These are phyloP conservation scores for Lichtheimia corymbifera DNA, from an alignment of 371 early-diverging fungal species.

Conservation along the genomic window DNA sequence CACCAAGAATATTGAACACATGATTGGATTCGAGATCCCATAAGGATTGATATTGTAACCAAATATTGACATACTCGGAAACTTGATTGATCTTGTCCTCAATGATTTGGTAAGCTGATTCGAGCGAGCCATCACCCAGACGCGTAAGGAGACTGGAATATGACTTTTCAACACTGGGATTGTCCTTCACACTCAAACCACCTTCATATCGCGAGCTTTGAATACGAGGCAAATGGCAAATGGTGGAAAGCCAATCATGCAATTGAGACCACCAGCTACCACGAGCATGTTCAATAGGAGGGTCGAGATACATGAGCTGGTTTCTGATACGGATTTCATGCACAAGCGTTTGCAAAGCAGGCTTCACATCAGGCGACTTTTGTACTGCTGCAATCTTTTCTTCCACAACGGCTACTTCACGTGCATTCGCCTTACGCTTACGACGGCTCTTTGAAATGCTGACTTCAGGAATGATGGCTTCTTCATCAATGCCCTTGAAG, in stretches of 20 bases:
- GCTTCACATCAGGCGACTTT: constrained; percentile 59
- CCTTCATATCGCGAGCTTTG: constrained; percentile 93
- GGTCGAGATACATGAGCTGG: constrained; percentile 95
- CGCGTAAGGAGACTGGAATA: constrained; percentile 78
- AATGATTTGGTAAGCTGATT: constrained; percentile 82
- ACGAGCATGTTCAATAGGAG: constrained; percentile 94
- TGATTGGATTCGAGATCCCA: constrained; percentile 94
- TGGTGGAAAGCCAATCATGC: constrained; percentile 88
- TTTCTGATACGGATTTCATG: constrained; percentile 90
- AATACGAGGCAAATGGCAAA: constrained; percentile 78
- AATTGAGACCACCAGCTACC: constrained; percentile 87
- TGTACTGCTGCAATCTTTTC: constrained; percentile 35
- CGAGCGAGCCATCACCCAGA: constrained; percentile 68
- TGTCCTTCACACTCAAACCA: constrained; percentile 63
- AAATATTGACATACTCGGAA: constrained; percentile 85
- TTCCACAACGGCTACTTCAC: constrained; percentile 41
- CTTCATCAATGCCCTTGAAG: constrained; percentile 67
- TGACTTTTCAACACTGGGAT: constrained; percentile 56
- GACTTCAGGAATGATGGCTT: constrained; percentile 40
- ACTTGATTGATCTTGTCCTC: constrained; percentile 82
- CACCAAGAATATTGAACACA: constrained; percentile 85
- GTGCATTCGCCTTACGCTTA: constrained; percentile 55
- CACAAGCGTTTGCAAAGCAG: constrained; percentile 64
- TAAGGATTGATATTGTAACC: constrained; percentile 97
- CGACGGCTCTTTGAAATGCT: constrained; percentile 49